Percentiles rank a stretch among this genome's conserved stretches.
Conservation (phyloP, 2,329 filamentous ascomycete genomes). For the Chrysosporium keratinophilum region DNA sequence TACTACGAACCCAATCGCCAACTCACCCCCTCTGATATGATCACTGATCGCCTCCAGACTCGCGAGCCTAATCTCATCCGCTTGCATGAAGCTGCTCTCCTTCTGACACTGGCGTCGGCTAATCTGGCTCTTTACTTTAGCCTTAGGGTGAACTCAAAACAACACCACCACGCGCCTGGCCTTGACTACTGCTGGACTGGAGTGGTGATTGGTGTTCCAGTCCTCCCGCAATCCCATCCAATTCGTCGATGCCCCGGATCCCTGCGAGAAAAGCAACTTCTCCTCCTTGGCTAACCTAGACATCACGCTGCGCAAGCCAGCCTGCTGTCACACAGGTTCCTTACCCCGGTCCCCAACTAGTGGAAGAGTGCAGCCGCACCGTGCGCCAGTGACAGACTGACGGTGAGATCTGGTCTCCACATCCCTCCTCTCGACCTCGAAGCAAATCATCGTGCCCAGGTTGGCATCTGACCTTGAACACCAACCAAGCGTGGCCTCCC, state of each 20-base stretch:
- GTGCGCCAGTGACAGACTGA: constrained; percentile 18
- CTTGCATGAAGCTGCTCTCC: neutral
- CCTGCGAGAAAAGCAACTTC: constrained; percentile 1
- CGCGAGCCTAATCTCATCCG: neutral
- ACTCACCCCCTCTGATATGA: neutral
- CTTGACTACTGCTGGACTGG: neutral
- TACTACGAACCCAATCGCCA: neutral
- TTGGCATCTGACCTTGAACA: constrained; percentile 10
- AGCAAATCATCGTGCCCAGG: neutral
- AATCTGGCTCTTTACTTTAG: neutral
- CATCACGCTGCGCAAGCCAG: constrained; percentile 1
- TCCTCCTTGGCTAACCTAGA: neutral
- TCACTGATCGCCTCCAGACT: neutral
- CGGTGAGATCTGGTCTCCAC: constrained; percentile 12
- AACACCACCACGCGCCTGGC: neutral
- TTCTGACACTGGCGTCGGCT: constrained; percentile 1
- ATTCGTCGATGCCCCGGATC: constrained; percentile 7
- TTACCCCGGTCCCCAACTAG: constrained; percentile 14
- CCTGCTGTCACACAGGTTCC: constrained; percentile 14
- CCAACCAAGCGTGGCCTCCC: constrained; percentile 10
- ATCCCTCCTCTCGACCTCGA: neutral
- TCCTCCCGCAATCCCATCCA: neutral
- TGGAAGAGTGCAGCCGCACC: constrained; percentile 19
- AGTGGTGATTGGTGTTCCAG: constrained; percentile 6
- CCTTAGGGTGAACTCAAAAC: constrained; percentile 3